Base-by-base conservation (phyloP, 78 protist species). In the Salpingoeca rosetta region DNA sequence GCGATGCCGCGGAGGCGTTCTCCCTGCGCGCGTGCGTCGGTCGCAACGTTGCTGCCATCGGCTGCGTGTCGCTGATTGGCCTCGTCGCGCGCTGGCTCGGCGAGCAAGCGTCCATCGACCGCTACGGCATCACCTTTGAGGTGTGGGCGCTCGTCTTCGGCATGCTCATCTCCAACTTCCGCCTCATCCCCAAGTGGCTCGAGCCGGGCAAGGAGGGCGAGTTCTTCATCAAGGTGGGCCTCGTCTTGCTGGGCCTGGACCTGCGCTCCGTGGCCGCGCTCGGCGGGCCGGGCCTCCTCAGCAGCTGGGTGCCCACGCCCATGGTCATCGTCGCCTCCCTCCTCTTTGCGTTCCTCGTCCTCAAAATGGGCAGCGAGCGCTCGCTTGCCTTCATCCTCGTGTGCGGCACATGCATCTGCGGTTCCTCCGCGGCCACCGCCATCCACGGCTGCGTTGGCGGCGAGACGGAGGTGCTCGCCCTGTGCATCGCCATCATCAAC, bases 381-480 rank as follows among this genome's bases (percentile, higher is more conserved):
- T 1, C 0, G 36, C 27, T 7, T 44, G 51, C 81, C 41, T 17
- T 77, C 36, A 31, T 77, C 39, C 17, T 77, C 51, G 51, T 26
- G 28, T 27, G 81, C 27, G 51, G 38, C 56, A 38, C 81, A 25
- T 35, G n/a, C 36, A 77, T 77, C 81, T 77, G 81, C 81, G 81
- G 81, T 3, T 12, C 56, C 36, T 77, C 81, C 28, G 81, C 81
- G 10, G 81, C 51, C 41, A 77, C 51, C 28, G 81, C 81, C 27
- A 11, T 77, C 7, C 27, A 7, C 41, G 39, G 44, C 35, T 27
- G 41, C 38, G 24, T 77, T 7, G 51, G 51, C 3, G 81, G 27
- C 51, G 24, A 1, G 36, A 38, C 0, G 51, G 44, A 27, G 81
- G 39, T 37, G 26, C 41, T 11, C 22, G 26, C 22, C 10, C 31